Conservation (phyloP, 1,284 basidiomycete species). For the Sanguinoderma infundibulare region DNA sequence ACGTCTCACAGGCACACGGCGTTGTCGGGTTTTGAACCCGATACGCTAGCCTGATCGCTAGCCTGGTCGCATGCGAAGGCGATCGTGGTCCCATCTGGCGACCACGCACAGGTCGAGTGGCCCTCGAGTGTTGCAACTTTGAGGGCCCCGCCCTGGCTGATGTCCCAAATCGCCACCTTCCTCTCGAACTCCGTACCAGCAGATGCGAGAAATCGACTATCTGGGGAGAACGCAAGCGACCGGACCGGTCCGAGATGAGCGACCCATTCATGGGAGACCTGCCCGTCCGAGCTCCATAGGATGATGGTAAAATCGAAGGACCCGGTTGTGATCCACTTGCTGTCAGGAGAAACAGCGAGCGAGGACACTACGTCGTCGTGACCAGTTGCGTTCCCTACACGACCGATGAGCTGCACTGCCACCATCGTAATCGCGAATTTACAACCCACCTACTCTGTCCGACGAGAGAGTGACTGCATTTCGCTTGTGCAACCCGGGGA, state of each 20-base stretch:
- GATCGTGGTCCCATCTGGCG: too few species aligned
- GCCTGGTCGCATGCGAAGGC: neutral
- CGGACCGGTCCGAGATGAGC: too few species aligned
- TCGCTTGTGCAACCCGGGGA: too few species aligned
- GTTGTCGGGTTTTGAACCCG: neutral
- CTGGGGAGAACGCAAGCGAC: neutral
- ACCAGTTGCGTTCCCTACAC: neutral
- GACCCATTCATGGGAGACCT: too few species aligned
- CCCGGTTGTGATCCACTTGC: too few species aligned
- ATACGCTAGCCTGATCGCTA: too few species aligned
- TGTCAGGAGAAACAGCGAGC: neutral
- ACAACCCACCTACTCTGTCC: neutral
- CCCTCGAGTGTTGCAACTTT: neutral
- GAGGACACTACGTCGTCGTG: neutral
- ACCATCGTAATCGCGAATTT: neutral
- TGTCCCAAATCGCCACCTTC: neutral
- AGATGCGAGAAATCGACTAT: neutral
- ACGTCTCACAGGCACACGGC: neutral
- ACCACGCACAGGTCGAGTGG: too few species aligned
- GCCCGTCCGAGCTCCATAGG: too few species aligned
- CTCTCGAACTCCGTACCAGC: neutral
- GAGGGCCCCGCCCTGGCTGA: neutral
- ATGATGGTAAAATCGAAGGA: too few species aligned
- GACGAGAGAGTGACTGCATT: too few species aligned
- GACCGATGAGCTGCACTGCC: neutral